Percentiles rank a stretch among this genome's conserved stretches.
These are phyloP conservation scores for Cnidoscolus chayamansa DNA, from an alignment of 441 rosid species.

Conservation along the genomic window DNA sequence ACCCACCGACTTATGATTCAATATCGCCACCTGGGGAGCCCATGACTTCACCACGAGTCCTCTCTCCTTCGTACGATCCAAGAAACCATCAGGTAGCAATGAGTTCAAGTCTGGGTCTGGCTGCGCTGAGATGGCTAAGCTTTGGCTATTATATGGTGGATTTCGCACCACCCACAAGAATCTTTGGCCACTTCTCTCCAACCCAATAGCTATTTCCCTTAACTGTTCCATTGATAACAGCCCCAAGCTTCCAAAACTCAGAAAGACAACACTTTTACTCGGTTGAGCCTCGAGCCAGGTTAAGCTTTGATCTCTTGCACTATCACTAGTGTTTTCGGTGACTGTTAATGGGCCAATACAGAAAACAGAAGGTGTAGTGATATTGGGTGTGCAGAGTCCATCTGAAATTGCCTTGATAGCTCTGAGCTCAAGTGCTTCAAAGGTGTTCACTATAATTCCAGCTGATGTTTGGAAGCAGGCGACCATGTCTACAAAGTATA, in stretches of 20 bases:
- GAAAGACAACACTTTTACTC: not conserved
- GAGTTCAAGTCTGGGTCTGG: not conserved
- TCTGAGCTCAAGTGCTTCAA: slow-evolving; percentile 34
- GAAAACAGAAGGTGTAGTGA: not conserved
- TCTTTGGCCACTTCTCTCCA: slow-evolving; percentile 14
- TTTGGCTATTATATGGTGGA: not conserved
- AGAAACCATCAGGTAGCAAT: slow-evolving; percentile 18
- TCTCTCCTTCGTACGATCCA: slow-evolving; percentile 22
- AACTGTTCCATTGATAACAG: not conserved
- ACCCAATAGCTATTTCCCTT: not conserved
- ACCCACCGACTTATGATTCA: slow-evolving; percentile 12
- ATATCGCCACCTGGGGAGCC: slow-evolving; percentile 33
- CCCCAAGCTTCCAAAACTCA: not conserved
- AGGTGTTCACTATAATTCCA: slow-evolving; percentile 43
- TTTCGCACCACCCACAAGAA: slow-evolving; percentile 6
- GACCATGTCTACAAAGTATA: not conserved
- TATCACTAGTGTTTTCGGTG: not conserved
- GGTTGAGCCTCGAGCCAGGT: not conserved
- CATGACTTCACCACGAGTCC: slow-evolving; percentile 33
- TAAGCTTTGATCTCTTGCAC: not conserved
- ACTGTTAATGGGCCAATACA: not conserved
- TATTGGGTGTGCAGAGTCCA: slow-evolving; percentile 23
- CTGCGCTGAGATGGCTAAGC: not conserved
- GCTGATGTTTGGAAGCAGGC: slow-evolving; percentile 6
- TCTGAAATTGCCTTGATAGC: slow-evolving; percentile 31